phyloP scores from a whole-genome alignment of 1,284 basidiomycete species.

The Meripilus lineatus region DNA sequence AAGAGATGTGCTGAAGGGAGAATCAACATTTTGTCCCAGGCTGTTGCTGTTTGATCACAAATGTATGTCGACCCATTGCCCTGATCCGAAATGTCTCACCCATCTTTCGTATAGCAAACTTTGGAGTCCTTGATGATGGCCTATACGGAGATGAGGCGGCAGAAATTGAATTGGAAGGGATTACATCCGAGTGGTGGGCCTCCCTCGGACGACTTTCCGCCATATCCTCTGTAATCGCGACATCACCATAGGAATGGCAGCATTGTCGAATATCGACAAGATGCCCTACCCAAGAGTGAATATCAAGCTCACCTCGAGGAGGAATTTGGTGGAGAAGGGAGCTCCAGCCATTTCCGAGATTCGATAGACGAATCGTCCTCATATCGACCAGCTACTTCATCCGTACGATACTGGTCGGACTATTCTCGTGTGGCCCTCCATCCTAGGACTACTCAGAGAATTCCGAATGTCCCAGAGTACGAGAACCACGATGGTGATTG shows the following conservation, averaged over 20 bases:
- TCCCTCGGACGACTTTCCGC: too few relatives aligned
- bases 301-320: slow-evolving; percentile 46
- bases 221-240: neutral
- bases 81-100: slow-evolving; percentile 1
- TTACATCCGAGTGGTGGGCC: slow-evolving; percentile 27
- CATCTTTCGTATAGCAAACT: slow-evolving; percentile 43
- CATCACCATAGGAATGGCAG: slow-evolving; percentile 41
- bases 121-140: slow-evolving; percentile 51
- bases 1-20: slow-evolving; percentile 43
- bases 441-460: slow-evolving; percentile 56
- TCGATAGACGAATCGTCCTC: neutral
- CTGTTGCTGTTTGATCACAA: slow-evolving; percentile 62
- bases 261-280: slow-evolving; percentile 48
- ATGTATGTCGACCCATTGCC: slow-evolving; percentile 33
- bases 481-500: slow-evolving; percentile 52
- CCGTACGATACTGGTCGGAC: slow-evolving; percentile 76
- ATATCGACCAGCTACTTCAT: too few relatives aligned
- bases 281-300: slow-evolving; percentile 43
- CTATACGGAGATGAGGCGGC: slow-evolving; percentile 31
- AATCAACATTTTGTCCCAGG: slow-evolving; percentile 56
- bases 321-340: slow-evolving; percentile 10
- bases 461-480: slow-evolving; percentile 55
- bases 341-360: slow-evolving; percentile 9
- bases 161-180: slow-evolving; percentile 17
- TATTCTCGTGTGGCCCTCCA: slow-evolving; percentile 65